Base-by-base conservation (phyloP, 2,329 filamentous ascomycete species). In the Ceratocystis cacaofunesta region DNA sequence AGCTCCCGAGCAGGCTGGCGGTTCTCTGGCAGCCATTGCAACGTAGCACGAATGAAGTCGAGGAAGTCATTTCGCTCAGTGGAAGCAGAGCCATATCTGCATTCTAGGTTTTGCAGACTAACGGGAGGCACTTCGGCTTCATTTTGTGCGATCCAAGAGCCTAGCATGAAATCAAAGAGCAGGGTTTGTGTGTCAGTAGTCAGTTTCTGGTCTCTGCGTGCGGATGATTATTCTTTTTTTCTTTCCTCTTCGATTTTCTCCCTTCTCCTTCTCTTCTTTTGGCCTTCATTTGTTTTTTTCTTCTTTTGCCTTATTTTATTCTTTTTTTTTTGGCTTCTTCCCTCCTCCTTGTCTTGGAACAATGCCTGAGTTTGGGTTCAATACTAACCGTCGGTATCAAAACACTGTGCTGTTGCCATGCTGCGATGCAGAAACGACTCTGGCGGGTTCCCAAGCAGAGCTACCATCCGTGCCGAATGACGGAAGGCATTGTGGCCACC, bases 21-120 rank as follows among this genome's bases (percentile, higher is more conserved):
- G 4, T 65, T 63, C 48, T 67, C 66, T n/a, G 66, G 66, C 15
- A 67, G 63, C 66, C 66, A 67, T n/a, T 64, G 57, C 46, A 67
- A 36, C 46, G 65, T 63, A 3, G 57, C n/a, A 5, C 41, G 57
- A 17, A 67, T 61, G 41, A 67, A 67, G 28, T 64, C 60, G 22
- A 67, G 52, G 43, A 67, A 67, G 12, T 44, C 62, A 10, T 65
- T 32, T 8, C 41, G 48, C 36, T 67, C 66, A 8, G 48, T 46
- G 15, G 48, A 48, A 30, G 30, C 61, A 17, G 55, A 58, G 15
- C 57, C 55, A 19, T 64, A 67, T n/a, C 66, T 30, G 7, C 57
- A 57, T 22, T 67, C 66, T 4, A 67, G 55, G 30, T 55, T 67
- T 44, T 65, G 62, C 22, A 67, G 36, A 48, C 30, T 46, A n/a